phyloP scores from a whole-genome alignment of 345 rosid genomes.

The Boechera divaricarpa region DNA sequence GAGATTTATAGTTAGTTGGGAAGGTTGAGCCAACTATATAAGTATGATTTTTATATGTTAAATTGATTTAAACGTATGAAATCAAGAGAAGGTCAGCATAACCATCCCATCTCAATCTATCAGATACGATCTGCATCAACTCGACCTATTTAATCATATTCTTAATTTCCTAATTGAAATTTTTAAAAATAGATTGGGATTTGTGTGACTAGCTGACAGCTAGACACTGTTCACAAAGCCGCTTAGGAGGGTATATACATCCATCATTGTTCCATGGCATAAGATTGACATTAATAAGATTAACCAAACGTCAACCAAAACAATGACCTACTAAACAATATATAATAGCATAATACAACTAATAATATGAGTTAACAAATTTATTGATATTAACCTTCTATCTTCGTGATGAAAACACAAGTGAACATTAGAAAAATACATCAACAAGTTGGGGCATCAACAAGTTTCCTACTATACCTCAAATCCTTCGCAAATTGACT shows the following conservation, averaged over 20 bases:
- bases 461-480: no score
- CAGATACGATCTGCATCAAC: conserved; percentile 2
- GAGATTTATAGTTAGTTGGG: not conserved
- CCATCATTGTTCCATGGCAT: not conserved
- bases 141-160: not conserved
- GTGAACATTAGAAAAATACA: not conserved
- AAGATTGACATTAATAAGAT: not conserved
- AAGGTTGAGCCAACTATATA: not conserved
- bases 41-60: not conserved
- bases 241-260: conserved; percentile 33
- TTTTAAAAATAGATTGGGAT: not conserved
- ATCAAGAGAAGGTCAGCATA: conserved; percentile 1
- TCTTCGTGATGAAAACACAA: not conserved
- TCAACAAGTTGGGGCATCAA: no score
- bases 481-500: no score
- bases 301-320: conserved; percentile 1
- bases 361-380: not conserved
- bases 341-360: not conserved
- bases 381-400: not conserved
- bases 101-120: not conserved
- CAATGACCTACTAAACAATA: conserved; percentile 3
- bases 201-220: conserved; percentile 22
- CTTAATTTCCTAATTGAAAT: conserved; percentile 15
- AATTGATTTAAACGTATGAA: not conserved
- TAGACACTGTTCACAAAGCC: conserved; percentile 33